Percentiles rank a stretch among this genome's conserved stretches.
These are phyloP conservation scores for Geotrichum citri-aurantii DNA, from an alignment of 1,139 yeast species.

Conservation along the genomic window DNA sequence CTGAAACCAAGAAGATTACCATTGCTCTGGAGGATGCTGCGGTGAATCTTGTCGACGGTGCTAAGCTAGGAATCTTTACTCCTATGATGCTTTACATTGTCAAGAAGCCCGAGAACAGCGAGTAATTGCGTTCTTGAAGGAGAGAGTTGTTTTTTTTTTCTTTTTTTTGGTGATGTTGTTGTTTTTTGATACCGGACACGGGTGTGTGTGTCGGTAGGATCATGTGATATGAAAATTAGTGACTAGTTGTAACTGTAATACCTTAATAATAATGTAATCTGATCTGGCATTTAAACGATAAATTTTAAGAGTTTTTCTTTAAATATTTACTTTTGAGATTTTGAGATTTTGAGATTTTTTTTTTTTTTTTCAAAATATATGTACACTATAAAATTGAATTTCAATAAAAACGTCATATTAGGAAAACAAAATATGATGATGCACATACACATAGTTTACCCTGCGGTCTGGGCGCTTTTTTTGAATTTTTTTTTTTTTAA, in stretches of 20 bases:
- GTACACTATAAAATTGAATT: too few relatives aligned
- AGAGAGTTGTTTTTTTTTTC: background rate
- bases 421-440: too few relatives aligned
- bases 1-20: conserved; percentile 88
- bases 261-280: background rate
- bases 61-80: conserved; percentile 78
- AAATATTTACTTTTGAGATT: too few relatives aligned
- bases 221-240: background rate
- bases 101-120: conserved; percentile 56
- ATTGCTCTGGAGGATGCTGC: conserved; percentile 96
- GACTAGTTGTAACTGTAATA: background rate
- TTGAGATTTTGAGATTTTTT: too few relatives aligned
- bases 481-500: too few relatives aligned
- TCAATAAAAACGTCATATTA: too few relatives aligned
- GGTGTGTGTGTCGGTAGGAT: background rate
- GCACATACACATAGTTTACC: too few relatives aligned
- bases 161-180: background rate
- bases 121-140: background rate
- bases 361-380: too few relatives aligned
- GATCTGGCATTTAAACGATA: background rate
- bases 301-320: background rate
- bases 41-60: conserved; percentile 89
- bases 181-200: background rate
- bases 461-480: too few relatives aligned
- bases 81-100: conserved; percentile 94